Conservation (phyloP, 2,329 filamentous ascomycete genomes). For the Hymenoscyphus fructigenus region DNA sequence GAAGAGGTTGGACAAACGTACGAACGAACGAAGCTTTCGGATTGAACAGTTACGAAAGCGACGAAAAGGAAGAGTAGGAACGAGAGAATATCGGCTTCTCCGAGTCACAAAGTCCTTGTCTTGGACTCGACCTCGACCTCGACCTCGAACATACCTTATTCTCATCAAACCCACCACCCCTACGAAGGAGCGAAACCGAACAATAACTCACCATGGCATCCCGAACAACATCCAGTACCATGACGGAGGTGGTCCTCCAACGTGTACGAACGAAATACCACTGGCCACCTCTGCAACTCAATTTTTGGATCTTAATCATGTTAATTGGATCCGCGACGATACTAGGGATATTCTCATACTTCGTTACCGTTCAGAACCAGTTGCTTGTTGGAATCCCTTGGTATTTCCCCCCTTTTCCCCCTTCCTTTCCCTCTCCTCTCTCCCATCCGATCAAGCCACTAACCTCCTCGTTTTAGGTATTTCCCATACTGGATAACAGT, state of each 20-base stretch:
- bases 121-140: background rate
- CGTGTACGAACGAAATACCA: constrained; percentile 49
- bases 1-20: background rate
- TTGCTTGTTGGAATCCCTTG: constrained; percentile 58
- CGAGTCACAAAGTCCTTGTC: background rate
- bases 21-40: background rate
- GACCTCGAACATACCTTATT: background rate
- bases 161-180: background rate
- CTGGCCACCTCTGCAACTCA: constrained; percentile 67
- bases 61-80: background rate
- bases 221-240: constrained; percentile 23
- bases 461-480: constrained; percentile 50
- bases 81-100: background rate
- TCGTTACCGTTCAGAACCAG: constrained; percentile 58
- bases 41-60: background rate
- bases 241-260: constrained; percentile 30
- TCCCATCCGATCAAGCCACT: constrained; percentile 2
- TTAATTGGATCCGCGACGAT: constrained; percentile 57
- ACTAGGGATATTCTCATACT: constrained; percentile 60
- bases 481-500: constrained; percentile 66
- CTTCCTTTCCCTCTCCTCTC: background rate
- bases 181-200: background rate
- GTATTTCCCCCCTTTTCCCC: constrained; percentile 42
- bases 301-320: constrained; percentile 68
- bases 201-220: constrained; percentile 28